Evolutionary conservation across 2,329 filamentous ascomycete species (phyloP).

Genomic region (Alternaria solani): DNA sequence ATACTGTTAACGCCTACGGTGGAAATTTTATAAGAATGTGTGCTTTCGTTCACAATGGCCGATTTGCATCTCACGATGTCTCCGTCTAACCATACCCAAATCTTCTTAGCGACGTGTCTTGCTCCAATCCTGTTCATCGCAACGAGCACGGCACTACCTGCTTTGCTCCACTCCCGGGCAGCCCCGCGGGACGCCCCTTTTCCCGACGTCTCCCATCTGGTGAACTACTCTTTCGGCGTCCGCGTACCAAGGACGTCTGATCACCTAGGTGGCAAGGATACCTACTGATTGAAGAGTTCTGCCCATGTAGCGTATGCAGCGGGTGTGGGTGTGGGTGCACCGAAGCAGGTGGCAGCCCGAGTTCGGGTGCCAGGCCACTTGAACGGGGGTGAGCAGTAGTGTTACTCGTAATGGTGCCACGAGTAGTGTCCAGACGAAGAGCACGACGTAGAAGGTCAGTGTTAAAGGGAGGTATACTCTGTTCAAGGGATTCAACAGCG

Average conservation of each 20-base stretch:
- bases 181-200: neutral
- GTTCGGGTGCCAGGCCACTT: neutral
- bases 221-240: conserved; percentile 3
- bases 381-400: neutral
- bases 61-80: neutral
- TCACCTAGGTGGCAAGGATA: neutral
- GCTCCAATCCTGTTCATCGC: neutral
- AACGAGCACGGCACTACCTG: neutral
- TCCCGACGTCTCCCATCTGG: neutral
- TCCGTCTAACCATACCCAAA: too few relatives aligned
- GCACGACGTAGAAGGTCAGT: neutral
- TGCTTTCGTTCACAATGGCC: neutral
- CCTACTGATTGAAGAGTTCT: conserved; percentile 3
- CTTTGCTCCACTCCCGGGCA: neutral
- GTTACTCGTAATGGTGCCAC: neutral
- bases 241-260: neutral
- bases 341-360: neutral
- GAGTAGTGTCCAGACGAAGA: neutral
- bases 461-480: neutral
- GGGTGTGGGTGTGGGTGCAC: conserved; percentile 7
- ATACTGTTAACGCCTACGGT: neutral
- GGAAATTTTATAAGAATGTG: neutral
- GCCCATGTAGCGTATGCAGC: conserved; percentile 1
- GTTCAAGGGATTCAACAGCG: neutral
- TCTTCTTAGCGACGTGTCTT: neutral